A percentile compares a stretch with the other conserved stretches of the same genome.
Evolutionary conservation across 768 basidiomycete genomes (phyloP).

Genomic region (Mycena leptocephala): DNA sequence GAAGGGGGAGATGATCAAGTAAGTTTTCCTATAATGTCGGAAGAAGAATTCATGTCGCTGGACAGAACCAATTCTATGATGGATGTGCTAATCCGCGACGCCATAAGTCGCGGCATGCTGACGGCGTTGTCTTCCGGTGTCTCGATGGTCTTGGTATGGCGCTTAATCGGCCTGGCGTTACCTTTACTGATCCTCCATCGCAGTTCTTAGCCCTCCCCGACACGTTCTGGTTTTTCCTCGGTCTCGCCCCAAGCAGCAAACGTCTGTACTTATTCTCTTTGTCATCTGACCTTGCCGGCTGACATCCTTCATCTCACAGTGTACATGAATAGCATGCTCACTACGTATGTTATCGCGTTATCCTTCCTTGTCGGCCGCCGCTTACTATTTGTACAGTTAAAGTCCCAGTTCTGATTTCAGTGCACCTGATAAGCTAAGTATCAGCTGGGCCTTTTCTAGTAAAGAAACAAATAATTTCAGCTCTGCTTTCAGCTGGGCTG

Average conservation of each 20-base stretch:
- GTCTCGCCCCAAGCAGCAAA: slow-evolving; percentile 28
- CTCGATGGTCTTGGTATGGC: slow-evolving; percentile 28
- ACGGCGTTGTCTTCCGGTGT: slow-evolving; percentile 19
- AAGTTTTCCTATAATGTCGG: not conserved
- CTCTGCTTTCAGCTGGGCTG: too few relatives aligned
- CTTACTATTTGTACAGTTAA: too few relatives aligned
- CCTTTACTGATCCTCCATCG: not conserved
- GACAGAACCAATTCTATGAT: slow-evolving; percentile 25
- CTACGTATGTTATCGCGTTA: too few relatives aligned
- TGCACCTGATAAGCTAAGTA: too few relatives aligned
- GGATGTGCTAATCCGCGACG: slow-evolving; percentile 22
- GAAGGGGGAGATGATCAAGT: slow-evolving; percentile 19
- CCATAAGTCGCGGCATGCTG: slow-evolving; percentile 24
- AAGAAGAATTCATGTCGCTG: not conserved
- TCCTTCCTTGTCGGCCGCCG: too few relatives aligned
- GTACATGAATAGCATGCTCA: too few relatives aligned
- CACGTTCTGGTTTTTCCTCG: slow-evolving; percentile 35
- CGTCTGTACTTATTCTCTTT: not conserved
- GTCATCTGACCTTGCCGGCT: not conserved
- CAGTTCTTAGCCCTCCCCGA: slow-evolving; percentile 28
- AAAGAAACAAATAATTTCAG: too few relatives aligned
- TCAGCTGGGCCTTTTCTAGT: too few relatives aligned
- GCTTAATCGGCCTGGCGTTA: slow-evolving; percentile 22
- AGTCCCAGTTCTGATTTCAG: too few relatives aligned
- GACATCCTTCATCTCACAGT: too few relatives aligned